Evolutionary conservation across 2,329 filamentous ascomycete species (phyloP).

Genomic region (Verticillium nonalfalfae): DNA sequence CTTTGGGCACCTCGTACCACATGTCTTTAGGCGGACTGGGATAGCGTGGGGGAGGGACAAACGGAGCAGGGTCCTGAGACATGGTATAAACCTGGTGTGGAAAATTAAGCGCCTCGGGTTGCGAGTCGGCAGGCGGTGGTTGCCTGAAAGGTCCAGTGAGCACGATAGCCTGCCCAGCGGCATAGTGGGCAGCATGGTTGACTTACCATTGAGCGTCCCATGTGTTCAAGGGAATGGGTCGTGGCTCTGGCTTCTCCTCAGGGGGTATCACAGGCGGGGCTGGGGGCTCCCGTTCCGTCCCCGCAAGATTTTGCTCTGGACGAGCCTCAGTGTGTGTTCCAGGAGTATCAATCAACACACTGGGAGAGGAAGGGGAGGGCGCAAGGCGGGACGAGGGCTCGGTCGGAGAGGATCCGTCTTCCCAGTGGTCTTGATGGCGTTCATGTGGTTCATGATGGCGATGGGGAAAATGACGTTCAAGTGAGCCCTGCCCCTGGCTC

Average conservation of each 20-base stretch:
- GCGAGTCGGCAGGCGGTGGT: slow-evolving; percentile 58
- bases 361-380: slow-evolving; percentile 17
- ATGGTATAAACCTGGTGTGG: slow-evolving; percentile 75
- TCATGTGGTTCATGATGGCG: slow-evolving; percentile 8
- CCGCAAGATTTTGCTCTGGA: slow-evolving; percentile 28
- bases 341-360: slow-evolving; percentile 29
- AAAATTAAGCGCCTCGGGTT: slow-evolving; percentile 80
- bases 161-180: neutral
- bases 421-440: slow-evolving; percentile 14
- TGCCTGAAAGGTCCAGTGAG: slow-evolving; percentile 37
- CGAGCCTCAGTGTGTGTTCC: slow-evolving; percentile 42
- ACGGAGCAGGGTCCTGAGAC: slow-evolving; percentile 69
- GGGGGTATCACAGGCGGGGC: slow-evolving; percentile 18
- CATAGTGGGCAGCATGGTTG: neutral
- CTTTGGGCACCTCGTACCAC: slow-evolving; percentile 77
- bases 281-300: slow-evolving; percentile 3
- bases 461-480: neutral
- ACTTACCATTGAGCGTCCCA: slow-evolving; percentile 53
- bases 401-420: slow-evolving; percentile 14
- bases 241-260: slow-evolving; percentile 26
- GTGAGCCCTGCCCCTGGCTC: slow-evolving; percentile 6
- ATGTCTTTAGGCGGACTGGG: slow-evolving; percentile 81
- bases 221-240: slow-evolving; percentile 21
- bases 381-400: slow-evolving; percentile 13
- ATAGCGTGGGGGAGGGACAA: slow-evolving; percentile 69